Evolutionary conservation across 2,329 filamentous ascomycete genomes (phyloP).

Genomic region (Trichoderma lentiforme): DNA sequence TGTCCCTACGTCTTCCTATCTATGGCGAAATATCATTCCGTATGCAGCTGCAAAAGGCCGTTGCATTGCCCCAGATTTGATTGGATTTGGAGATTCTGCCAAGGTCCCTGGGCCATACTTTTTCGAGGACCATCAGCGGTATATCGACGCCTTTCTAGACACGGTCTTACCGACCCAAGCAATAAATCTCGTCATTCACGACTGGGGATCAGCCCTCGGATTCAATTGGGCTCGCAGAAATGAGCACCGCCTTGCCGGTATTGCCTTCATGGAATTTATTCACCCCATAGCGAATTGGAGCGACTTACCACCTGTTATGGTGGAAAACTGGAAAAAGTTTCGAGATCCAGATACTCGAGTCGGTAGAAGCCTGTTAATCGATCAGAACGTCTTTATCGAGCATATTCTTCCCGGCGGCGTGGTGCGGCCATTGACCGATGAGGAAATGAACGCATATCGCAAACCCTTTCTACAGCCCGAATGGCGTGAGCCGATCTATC

Average conservation of each 20-base stretch:
- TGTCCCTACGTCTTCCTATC: background rate
- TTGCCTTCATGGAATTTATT: background rate
- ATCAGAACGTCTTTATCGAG: background rate
- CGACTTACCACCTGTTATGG: background rate
- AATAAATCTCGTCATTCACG: background rate
- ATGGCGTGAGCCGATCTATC: background rate
- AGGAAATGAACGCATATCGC: background rate
- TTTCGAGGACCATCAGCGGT: background rate
- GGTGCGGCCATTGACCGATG: background rate
- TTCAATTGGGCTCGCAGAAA: background rate
- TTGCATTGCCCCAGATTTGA: background rate
- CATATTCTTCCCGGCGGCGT: background rate
- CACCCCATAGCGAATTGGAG: background rate
- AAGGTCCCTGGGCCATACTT: background rate
- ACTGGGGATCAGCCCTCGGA: background rate
- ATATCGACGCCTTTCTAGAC: background rate
- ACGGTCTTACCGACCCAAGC: background rate
- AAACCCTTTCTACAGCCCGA: background rate
- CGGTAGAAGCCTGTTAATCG: background rate
- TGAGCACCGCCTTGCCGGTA: background rate
- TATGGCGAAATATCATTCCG: background rate
- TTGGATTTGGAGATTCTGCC: background rate
- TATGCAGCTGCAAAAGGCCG: background rate
- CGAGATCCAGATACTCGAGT: background rate
- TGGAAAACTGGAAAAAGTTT: background rate